Conservation (phyloP, 208 protist species). For the Trypanosoma caninum region DNA sequence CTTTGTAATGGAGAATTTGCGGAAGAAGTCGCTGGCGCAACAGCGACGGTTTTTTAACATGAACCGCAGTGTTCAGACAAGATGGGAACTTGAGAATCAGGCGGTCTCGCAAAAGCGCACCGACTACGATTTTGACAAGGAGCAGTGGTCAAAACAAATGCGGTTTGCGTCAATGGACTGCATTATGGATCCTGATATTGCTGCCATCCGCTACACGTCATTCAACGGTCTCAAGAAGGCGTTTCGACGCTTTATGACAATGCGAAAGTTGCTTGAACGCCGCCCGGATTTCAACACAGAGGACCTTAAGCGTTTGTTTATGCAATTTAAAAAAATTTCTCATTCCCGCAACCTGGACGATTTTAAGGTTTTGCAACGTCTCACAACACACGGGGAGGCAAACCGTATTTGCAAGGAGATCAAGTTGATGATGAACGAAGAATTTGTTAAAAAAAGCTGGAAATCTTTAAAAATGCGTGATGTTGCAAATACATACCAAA, state of each 20-base stretch:
- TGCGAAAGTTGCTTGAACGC: conserved; percentile 83
- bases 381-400: conserved; percentile 87
- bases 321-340: conserved; percentile 67
- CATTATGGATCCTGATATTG: conserved; percentile 89
- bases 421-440: conserved; percentile 67
- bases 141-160: conserved; percentile 93
- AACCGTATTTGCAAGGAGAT: conserved; percentile 83
- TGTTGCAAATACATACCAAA: conserved; percentile 65
- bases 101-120: conserved; percentile 68
- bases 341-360: conserved; percentile 56
- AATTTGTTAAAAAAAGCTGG: conserved; percentile 89
- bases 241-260: conserved; percentile 82
- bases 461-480: conserved; percentile 72
- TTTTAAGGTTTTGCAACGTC: conserved; percentile 65
- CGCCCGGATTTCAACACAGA: conserved; percentile 76
- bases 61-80: conserved; percentile 85
- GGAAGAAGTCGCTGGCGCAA: neutral
- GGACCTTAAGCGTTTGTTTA: conserved; percentile 68
- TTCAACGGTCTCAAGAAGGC: conserved; percentile 62
- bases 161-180: conserved; percentile 90
- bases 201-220: conserved; percentile 79
- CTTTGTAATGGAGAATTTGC: neutral
- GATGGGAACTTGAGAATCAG: conserved; percentile 75
- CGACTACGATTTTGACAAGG: conserved; percentile 92
- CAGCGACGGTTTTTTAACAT: conserved; percentile 64